Evolutionary conservation across 2,329 filamentous ascomycete genomes (phyloP).

Genomic region (Fusarium setosum): DNA sequence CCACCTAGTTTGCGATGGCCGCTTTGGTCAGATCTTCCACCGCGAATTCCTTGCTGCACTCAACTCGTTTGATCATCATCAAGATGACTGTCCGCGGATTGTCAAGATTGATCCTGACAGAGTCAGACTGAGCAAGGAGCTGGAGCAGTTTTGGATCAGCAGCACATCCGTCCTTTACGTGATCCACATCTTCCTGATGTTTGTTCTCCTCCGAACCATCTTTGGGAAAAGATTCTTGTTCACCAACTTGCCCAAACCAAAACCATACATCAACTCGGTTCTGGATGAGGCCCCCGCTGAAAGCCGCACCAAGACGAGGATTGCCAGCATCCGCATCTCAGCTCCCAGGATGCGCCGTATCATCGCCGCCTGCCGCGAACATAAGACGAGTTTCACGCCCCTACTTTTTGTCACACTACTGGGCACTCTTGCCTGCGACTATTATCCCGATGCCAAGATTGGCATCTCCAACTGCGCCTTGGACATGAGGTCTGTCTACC

Average conservation of each 20-base stretch:
- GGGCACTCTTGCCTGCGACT: conserved; percentile 30
- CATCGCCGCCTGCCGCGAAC: conserved; percentile 29
- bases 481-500: conserved; percentile 16
- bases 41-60: conserved; percentile 19
- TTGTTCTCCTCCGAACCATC: conserved; percentile 11
- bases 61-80: neutral
- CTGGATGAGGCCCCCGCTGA: neutral
- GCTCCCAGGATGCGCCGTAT: conserved; percentile 10
- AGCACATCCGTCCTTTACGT: conserved; percentile 1
- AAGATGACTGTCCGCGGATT: neutral
- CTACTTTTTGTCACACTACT: conserved; percentile 25
- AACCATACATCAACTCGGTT: conserved; percentile 3
- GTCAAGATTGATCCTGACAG: conserved; percentile 15
- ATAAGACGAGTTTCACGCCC: conserved; percentile 38
- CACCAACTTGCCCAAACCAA: neutral
- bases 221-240: conserved; percentile 14
- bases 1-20: conserved; percentile 29
- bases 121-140: conserved; percentile 5
- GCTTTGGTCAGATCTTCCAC: conserved; percentile 22
- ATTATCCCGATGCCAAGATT: conserved; percentile 37
- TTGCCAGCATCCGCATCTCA: conserved; percentile 19
- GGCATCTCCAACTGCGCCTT: conserved; percentile 17
- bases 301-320: conserved; percentile 14
- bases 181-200: conserved; percentile 6
- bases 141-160: conserved; percentile 10